Conservation (phyloP, 306 rosid genomes). For the Arachis hypogaea region DNA sequence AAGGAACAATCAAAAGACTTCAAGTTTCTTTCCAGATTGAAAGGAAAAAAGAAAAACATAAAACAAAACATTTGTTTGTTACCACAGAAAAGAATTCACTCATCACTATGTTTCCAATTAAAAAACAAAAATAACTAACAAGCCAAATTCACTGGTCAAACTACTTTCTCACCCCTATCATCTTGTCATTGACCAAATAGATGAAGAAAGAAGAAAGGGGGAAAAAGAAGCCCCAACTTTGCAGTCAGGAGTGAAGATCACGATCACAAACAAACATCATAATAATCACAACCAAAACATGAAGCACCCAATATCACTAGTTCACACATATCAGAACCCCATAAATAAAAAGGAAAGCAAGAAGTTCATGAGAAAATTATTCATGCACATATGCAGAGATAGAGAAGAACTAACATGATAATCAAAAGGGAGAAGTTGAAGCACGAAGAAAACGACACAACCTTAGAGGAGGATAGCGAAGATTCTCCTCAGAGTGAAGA, state of each 20-base stretch:
- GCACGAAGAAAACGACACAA: neutral
- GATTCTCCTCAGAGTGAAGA: slow-evolving; percentile 31
- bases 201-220: neutral
- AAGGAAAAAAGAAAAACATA: neutral
- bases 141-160: slow-evolving; percentile 38
- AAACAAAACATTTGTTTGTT: too few relatives aligned
- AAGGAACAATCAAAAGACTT: neutral
- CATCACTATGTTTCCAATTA: too few relatives aligned
- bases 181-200: slow-evolving; percentile 39
- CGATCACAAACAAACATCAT: too few relatives aligned
- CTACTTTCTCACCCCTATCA: slow-evolving; percentile 7
- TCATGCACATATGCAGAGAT: slow-evolving; percentile 26
- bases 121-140: neutral
- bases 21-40: neutral
- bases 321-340: neutral
- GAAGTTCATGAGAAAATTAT: slow-evolving; percentile 20
- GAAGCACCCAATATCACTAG: neutral
- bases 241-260: neutral
- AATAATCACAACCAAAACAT: slow-evolving; percentile 27
- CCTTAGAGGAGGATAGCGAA: neutral
- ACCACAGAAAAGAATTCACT: too few relatives aligned
- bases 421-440: slow-evolving; percentile 12
- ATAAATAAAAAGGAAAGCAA: neutral
- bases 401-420: neutral
- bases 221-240: neutral